These are phyloP conservation scores for Dactylellina parvicollis DNA, from an alignment of 2,329 filamentous ascomycete genomes.

Conservation along the genomic window DNA sequence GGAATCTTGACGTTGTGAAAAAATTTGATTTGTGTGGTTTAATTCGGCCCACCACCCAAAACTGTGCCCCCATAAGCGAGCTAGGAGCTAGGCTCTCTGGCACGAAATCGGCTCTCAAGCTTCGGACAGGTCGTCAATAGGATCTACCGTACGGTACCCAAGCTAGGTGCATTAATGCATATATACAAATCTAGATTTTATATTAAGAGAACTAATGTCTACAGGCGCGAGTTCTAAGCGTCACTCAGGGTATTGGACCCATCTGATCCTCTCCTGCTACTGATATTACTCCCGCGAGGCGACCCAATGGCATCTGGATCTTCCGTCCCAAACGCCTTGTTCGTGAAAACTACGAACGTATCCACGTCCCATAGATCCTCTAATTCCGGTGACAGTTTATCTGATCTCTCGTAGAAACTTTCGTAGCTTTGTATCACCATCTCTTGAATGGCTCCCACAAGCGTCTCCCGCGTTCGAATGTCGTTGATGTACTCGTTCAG, in stretches of 20 bases:
- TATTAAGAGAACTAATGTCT: neutral
- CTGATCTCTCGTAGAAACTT: constrained; percentile 68
- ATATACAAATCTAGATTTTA: neutral
- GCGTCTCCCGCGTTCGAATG: constrained; percentile 71
- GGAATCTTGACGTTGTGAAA: constrained; percentile 38
- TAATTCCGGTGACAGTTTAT: constrained; percentile 57
- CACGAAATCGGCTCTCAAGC: too few relatives aligned
- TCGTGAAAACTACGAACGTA: constrained; percentile 72
- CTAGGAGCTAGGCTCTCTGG: too few relatives aligned
- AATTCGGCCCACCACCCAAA: neutral
- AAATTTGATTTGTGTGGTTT: constrained; percentile 45
- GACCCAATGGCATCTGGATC: constrained; percentile 31
- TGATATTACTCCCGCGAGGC: constrained; percentile 40
- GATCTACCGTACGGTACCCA: too few relatives aligned
- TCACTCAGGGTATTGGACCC: constrained; percentile 29
- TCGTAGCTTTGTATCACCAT: constrained; percentile 71
- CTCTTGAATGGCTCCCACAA: constrained; percentile 71
- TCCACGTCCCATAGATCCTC: constrained; percentile 72
- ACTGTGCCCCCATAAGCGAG: neutral
- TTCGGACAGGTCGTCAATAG: too few relatives aligned
- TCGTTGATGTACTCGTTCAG: constrained; percentile 73
- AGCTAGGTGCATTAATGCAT: too few relatives aligned
- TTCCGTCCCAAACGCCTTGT: constrained; percentile 66
- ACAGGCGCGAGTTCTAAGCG: neutral
- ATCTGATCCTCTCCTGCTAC: constrained; percentile 41